Percentiles rank a stretch among this genome's conserved stretches.
Evolutionary conservation across 306 rosid genomes (phyloP).

Genomic region (Chamaecrista fasciculata): DNA sequence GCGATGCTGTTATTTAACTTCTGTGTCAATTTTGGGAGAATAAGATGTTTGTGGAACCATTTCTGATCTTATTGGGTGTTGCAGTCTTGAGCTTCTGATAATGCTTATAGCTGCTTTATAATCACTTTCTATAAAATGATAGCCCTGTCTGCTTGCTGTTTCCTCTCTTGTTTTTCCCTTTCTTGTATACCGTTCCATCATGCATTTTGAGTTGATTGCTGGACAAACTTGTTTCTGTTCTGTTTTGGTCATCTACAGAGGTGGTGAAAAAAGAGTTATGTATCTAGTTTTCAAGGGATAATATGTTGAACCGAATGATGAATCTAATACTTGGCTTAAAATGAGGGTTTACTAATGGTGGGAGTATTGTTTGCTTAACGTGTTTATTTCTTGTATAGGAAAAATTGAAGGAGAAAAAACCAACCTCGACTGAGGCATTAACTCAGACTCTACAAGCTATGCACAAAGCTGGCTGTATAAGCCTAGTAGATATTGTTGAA

Average conservation of each 20-base stretch:
- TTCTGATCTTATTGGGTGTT: background rate
- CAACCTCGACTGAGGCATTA: slow-evolving; percentile 67
- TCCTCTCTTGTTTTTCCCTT: background rate
- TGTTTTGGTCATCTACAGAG: slow-evolving; percentile 14
- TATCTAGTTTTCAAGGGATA: slow-evolving; percentile 1
- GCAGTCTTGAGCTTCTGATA: background rate
- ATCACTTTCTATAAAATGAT: background rate
- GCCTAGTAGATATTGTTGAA: slow-evolving; percentile 79
- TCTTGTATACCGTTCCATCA: background rate
- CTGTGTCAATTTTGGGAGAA: no score
- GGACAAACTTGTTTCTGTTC: slow-evolving; percentile 1
- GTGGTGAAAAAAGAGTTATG: slow-evolving; percentile 1
- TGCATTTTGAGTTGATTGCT: background rate
- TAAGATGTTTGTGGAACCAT: no score
- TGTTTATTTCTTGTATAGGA: slow-evolving; percentile 52
- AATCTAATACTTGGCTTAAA: background rate
- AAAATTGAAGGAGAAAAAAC: slow-evolving; percentile 97
- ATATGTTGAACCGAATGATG: slow-evolving; percentile 1
- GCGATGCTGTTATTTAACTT: background rate
- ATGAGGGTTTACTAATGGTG: slow-evolving; percentile 16
- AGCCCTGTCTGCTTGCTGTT: background rate
- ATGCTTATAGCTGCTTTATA: background rate
- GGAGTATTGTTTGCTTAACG: slow-evolving; percentile 22
- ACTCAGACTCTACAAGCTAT: slow-evolving; percentile 89
- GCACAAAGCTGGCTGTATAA: slow-evolving; percentile 88